Base-by-base conservation (phyloP, 441 rosid species). In the Rhodomyrtus psidioides region DNA sequence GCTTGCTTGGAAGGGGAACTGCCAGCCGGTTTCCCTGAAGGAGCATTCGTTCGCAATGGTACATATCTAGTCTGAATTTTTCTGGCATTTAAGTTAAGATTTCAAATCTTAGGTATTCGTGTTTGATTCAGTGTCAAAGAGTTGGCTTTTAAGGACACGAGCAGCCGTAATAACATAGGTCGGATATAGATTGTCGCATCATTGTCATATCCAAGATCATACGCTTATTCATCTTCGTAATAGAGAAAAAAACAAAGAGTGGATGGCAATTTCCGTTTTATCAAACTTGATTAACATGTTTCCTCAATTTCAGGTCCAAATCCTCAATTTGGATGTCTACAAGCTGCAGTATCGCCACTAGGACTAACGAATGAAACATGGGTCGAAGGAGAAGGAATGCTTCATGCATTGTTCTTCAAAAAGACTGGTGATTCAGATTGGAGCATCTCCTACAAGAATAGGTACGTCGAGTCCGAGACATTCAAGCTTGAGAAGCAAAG, bases 371-470 rank as follows among this genome's bases (percentile, higher is more conserved):
- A 46, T 62, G 83, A 76, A 23, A 76, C 83, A 2, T 84, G 86
- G 86, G 86, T 54, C 21, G 86, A 84, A 74, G 86, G 83, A 65
- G 86, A 84, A 15, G 86, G 83, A n/a, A 85, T 85, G 86, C 70
- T 85, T 10, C 86, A 85, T 75, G 86, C 86, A 24, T n/a, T 85
- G n/a, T 76, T 74, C 26, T 85, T 85, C 83, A 55, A 17, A 23
- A 85, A 42, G 83, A 51, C 42, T 44, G 10, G 81, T 21, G 55
- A 16, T 2, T 53, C 30, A 17, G 56, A 84, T 27, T 57, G 83
- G 70, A 76, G 39, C 42, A 17, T 85, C 28, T 19, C 83, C 27
- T 84, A 74, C 53, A 55, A 84, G 58, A 84, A 84, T 70, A 65
- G 42, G 56, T 74, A 54, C 30, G 83, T 76, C 1, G 74, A 85